These are phyloP conservation scores for Cladosporium phlei DNA, from an alignment of 2,329 filamentous ascomycete species.

Conservation along the genomic window DNA sequence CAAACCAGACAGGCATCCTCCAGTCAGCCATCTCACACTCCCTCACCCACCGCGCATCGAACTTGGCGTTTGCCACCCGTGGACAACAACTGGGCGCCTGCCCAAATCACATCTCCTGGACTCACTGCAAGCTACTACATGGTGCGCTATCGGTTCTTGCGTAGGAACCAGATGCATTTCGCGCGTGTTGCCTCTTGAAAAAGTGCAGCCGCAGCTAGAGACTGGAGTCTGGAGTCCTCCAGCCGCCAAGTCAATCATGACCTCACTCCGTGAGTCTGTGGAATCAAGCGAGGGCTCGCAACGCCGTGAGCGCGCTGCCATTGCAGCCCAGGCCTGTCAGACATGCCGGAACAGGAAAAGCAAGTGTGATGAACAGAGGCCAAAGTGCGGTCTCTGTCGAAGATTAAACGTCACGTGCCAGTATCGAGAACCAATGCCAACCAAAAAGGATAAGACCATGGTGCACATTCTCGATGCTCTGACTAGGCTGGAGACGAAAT, in stretches of 20 bases:
- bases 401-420: constrained; percentile 55
- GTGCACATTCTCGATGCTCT: constrained; percentile 57
- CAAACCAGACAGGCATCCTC: no score
- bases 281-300: constrained; percentile 12
- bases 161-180: no score
- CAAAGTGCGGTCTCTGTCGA: constrained; percentile 57
- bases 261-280: constrained; percentile 3
- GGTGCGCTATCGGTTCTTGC: no score
- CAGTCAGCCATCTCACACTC: no score
- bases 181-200: no score
- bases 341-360: constrained; percentile 46
- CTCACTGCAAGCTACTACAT: no score
- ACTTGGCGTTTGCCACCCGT: no score
- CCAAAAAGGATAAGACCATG: constrained; percentile 61
- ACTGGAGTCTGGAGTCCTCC: no score
- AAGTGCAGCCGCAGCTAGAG: no score
- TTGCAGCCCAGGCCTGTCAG: constrained; percentile 11
- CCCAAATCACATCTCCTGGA: no score
- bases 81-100: no score
- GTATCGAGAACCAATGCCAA: constrained; percentile 58
- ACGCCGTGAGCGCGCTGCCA: constrained; percentile 10
- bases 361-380: constrained; percentile 59
- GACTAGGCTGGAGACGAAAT: constrained; percentile 52
- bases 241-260: not conserved
- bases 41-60: no score